phyloP scores from a whole-genome alignment of 495 filamentous ascomycete species.

The Chaetomidium leptoderma region DNA sequence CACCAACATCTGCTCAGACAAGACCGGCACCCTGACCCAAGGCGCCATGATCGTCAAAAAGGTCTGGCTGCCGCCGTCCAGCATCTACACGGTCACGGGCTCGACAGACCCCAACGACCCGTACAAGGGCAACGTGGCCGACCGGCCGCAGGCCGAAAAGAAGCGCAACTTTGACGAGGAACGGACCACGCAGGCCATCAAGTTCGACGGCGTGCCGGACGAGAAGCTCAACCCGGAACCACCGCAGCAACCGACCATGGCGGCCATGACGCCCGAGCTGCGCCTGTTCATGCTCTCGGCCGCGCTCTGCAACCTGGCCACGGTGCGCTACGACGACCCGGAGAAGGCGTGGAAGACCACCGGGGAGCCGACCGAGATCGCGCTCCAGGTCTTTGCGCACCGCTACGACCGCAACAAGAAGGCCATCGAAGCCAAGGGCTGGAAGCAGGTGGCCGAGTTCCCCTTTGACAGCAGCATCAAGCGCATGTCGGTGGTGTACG shows the following conservation, averaged over 20 bases:
- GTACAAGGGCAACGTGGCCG: constrained; percentile 43
- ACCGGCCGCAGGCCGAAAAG: constrained; percentile 27
- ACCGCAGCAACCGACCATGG: constrained; percentile 26
- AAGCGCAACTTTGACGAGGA: constrained; percentile 48
- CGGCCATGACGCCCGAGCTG: constrained; percentile 46
- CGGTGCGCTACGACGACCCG: constrained; percentile 54
- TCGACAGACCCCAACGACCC: constrained; percentile 58
- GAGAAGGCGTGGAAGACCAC: constrained; percentile 64
- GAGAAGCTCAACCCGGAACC: constrained; percentile 35
- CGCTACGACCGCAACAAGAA: constrained; percentile 62
- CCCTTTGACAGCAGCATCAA: constrained; percentile 80
- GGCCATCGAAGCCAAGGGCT: constrained; percentile 48
- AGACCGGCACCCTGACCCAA: constrained; percentile 78
- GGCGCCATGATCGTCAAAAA: constrained; percentile 75
- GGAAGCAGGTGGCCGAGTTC: constrained; percentile 67
- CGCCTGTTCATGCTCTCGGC: constrained; percentile 62
- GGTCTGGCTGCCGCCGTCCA: constrained; percentile 67
- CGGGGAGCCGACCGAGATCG: constrained; percentile 81
- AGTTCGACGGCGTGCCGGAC: constrained; percentile 48
- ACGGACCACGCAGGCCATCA: constrained; percentile 50
- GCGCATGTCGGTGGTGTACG: constrained; percentile 76
- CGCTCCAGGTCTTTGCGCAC: constrained; percentile 71
- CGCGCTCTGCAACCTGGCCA: constrained; percentile 76
- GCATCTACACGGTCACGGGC: constrained; percentile 54
- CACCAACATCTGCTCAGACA: constrained; percentile 86